Base-by-base conservation (phyloP, 2,329 filamentous ascomycete genomes). In the Colletotrichum lentis region DNA sequence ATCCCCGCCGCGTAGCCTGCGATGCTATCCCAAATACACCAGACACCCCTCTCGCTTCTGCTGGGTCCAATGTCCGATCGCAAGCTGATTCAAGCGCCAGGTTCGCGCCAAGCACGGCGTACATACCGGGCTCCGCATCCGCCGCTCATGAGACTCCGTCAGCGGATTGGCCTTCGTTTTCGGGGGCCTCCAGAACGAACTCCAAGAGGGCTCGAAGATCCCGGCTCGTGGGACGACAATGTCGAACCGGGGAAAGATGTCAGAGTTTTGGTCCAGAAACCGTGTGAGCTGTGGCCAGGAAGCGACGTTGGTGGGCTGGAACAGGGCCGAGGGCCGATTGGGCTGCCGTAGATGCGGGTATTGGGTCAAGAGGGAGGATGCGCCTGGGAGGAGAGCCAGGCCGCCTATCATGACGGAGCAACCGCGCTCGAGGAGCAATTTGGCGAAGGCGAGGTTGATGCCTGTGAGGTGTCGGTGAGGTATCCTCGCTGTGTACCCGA, bases 341-440 rank as follows among this genome's bases (percentile, higher is more conserved):
- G 62, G 27, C 12, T 53, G 22, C 16, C 53, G 65, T 1, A 71
- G 69, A 66, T 76, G 72, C 3, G 77, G 74, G 56, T 78, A 77
- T 41, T 75, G 63, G 5, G 69, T 63, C n/a, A 80, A 62, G 12
- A 80, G 71, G 14, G 72, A 63, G 50, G 76, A 72, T n/a, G 79
- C 77, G 64, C 79, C 77, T 16, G 76, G 73, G 8, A 74, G 74
- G 22, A 80, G 74, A 41, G 70, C 67, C 47, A 80, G 71, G 69
- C 81, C 79, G 49, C 73, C 79, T 44, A 81, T 74, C 27, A 80
- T 64, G 49, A 80, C 78, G 11, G 78, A 80, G 69, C 75, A 80
- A 62, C 77, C 77, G 20, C 74, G 73, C 3, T 67, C 64, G 41
- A 80, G 74, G 3, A 81, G 74, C 3, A 77, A 68, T 22, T 72